phyloP scores from a whole-genome alignment of 2,329 filamentous ascomycete species.

The Xylariaceae sp. region DNA sequence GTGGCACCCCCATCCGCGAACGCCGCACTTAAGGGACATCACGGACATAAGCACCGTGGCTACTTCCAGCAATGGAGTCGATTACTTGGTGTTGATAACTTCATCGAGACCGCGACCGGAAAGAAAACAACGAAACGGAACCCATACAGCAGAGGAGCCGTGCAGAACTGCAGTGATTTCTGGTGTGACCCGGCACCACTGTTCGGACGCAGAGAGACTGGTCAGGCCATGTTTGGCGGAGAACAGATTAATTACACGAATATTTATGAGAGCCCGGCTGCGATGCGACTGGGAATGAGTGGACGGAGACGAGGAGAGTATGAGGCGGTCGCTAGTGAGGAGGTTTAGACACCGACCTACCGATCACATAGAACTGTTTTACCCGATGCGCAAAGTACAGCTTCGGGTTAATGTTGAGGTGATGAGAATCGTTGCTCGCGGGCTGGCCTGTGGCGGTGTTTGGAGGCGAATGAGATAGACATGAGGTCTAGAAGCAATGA shows the following conservation, averaged over 20 bases:
- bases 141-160: constrained; percentile 74
- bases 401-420: constrained; percentile 13
- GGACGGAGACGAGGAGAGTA: constrained; percentile 53
- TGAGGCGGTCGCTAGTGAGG: constrained; percentile 56
- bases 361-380: neutral
- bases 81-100: constrained; percentile 85
- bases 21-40: constrained; percentile 37
- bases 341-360: constrained; percentile 37
- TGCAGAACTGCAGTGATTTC: constrained; percentile 94
- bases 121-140: constrained; percentile 60
- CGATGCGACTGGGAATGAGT: constrained; percentile 50
- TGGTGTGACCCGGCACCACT: constrained; percentile 86
- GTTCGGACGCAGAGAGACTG: constrained; percentile 69
- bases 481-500: neutral
- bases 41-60: constrained; percentile 53
- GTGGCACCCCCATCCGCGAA: constrained; percentile 41
- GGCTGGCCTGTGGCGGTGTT: constrained; percentile 5
- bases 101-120: constrained; percentile 82
- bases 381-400: constrained; percentile 1
- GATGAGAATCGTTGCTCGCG: constrained; percentile 3
- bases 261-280: constrained; percentile 78
- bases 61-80: constrained; percentile 76
- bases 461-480: neutral
- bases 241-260: constrained; percentile 77
- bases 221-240: constrained; percentile 71